phyloP scores from a whole-genome alignment of 306 rosid genomes.

The Corylus avellana region DNA sequence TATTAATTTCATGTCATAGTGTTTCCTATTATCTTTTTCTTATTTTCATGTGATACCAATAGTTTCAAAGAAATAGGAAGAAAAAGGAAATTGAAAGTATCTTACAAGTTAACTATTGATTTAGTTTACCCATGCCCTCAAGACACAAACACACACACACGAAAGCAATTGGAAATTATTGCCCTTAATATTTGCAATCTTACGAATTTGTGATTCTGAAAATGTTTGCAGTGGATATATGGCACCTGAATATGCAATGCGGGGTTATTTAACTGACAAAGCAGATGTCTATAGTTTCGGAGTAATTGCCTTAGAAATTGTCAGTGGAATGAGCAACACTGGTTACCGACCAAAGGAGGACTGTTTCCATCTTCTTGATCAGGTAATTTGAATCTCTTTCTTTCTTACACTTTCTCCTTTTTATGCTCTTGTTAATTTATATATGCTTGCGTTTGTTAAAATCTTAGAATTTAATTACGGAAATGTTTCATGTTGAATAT shows the following conservation, averaged over 20 bases:
- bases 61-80: not conserved
- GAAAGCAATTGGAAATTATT: not conserved
- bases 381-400: conserved; percentile 27
- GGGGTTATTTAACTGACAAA: conserved; percentile 38
- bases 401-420: not conserved
- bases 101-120: not conserved
- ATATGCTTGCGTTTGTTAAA: not conserved
- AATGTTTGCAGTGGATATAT: conserved; percentile 33
- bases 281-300: conserved; percentile 43
- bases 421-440: not conserved
- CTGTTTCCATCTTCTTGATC: conserved; percentile 29
- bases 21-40: not conserved
- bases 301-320: conserved; percentile 30
- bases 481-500: not conserved
- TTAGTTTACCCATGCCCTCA: no score
- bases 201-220: not conserved
- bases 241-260: conserved; percentile 41
- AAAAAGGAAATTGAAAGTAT: not conserved
- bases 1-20: not conserved
- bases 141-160: no score
- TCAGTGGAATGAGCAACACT: conserved; percentile 30
- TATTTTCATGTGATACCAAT: not conserved
- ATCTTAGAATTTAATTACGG: not conserved
- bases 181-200: not conserved
- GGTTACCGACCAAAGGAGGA: conserved; percentile 11